Evolutionary conservation across 2,329 filamentous ascomycete species (phyloP).

Genomic region (Ascochyta pisi): DNA sequence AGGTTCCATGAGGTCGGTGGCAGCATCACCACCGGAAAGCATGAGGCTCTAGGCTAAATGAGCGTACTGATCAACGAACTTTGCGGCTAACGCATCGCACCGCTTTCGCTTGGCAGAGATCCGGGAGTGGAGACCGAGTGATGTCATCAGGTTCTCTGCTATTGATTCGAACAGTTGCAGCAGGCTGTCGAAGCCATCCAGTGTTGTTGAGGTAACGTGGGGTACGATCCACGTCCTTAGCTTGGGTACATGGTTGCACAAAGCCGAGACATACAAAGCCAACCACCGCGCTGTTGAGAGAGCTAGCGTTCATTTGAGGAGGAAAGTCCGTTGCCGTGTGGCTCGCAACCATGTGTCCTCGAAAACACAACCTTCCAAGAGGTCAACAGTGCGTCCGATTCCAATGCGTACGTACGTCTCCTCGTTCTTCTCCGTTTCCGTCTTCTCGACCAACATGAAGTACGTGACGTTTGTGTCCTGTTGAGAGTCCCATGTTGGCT

Average conservation of each 20-base stretch:
- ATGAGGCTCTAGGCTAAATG: neutral
- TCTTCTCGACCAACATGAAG: neutral
- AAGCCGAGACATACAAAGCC: too few relatives aligned
- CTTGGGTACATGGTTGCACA: too few relatives aligned
- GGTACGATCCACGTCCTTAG: too few relatives aligned
- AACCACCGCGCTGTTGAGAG: too few relatives aligned
- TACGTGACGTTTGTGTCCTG: neutral
- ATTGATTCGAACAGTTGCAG: too few relatives aligned
- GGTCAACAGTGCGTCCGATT: neutral
- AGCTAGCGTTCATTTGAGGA: neutral
- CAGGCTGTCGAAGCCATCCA: too few relatives aligned
- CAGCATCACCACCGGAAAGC: neutral
- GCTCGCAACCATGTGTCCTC: neutral
- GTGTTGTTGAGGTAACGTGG: too few relatives aligned
- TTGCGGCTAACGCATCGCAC: conserved; percentile 1
- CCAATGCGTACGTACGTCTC: neutral
- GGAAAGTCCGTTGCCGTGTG: neutral
- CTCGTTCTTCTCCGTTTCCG: neutral
- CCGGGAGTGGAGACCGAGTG: neutral
- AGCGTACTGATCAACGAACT: neutral
- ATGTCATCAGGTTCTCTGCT: neutral
- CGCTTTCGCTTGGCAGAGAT: neutral
- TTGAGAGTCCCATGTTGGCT: neutral
- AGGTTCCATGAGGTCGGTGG: neutral
- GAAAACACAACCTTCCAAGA: neutral